A percentile compares a stretch with the other conserved stretches of the same genome.
phyloP scores from a whole-genome alignment of 805 yeast genomes.

The Wickerhamiella cacticola region DNA sequence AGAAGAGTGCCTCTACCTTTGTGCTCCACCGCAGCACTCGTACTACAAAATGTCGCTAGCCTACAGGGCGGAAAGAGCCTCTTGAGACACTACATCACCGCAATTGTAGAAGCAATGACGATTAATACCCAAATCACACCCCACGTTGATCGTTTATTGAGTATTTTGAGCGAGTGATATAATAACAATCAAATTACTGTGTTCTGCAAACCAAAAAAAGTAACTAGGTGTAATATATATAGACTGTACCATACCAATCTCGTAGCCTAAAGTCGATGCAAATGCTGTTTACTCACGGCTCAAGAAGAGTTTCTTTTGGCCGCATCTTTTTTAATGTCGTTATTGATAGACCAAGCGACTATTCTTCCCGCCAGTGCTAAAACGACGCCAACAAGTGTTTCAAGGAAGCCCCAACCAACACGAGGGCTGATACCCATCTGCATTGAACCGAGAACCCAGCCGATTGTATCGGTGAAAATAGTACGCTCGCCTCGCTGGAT shows the following conservation, averaged over 20 bases:
- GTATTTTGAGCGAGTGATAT: constrained; percentile 5
- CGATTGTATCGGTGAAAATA: constrained; percentile 70
- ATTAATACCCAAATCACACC: constrained; percentile 21
- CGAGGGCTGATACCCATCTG: constrained; percentile 27
- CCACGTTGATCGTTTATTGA: constrained; percentile 23
- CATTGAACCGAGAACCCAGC: constrained; percentile 61
- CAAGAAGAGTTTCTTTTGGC: background rate
- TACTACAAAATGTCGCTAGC: constrained; percentile 29
- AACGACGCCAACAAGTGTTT: constrained; percentile 19
- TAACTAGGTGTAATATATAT: background rate
- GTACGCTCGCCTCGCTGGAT: constrained; percentile 57
- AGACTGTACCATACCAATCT: background rate
- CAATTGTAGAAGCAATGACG: constrained; percentile 20
- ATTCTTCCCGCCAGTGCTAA: constrained; percentile 21
- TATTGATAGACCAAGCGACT: constrained; percentile 19
- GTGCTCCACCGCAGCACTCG: constrained; percentile 28
- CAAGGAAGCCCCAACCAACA: constrained; percentile 21
- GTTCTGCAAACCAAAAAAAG: no score
- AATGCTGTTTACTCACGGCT: no score
- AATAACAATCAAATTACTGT: no score
- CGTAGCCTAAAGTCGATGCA: no score
- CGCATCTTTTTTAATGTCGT: constrained; percentile 14
- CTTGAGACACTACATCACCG: constrained; percentile 18
- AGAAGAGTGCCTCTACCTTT: constrained; percentile 24
- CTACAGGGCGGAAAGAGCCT: constrained; percentile 23